Base-by-base conservation (phyloP, 345 rosid genomes). In the Anastatica hierochuntica region DNA sequence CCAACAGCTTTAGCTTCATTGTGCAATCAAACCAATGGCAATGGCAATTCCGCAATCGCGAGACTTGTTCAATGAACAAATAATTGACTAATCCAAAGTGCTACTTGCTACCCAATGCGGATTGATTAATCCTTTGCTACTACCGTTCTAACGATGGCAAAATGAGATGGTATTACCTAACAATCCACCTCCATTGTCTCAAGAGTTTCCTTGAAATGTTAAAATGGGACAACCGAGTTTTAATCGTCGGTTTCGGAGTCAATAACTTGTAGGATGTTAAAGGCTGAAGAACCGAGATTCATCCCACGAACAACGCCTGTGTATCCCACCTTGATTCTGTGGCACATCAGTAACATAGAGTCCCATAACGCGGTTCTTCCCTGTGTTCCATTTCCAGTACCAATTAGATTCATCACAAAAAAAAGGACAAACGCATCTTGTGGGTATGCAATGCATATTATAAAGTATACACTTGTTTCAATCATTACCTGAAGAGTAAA, bases 321-420 rank as follows among this genome's bases (percentile, higher is more conserved):
- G 14, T 79, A 82, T 47, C 82, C 90, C 29, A 75, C 74, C 73
- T 83, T 83, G 48, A 87, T 76, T 73, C 83, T 77, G 54, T 88
- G 84, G 75, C 95, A 82, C 62, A 81, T 36, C 8, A 90, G 74
- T 73, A 88, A 63, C 58, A 88, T 69, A 13, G 96, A 73, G 74
- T 88, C 95, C 96, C 98, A 88, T 47, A 86, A 47, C 20, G 95
- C 88, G 23, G 95, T 81, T 52, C 98, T 73, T 61, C 98, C 98
- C 96, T 87, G 95, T 59, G n/a, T 52, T 2, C 29, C 43, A 38
- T 40, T 45, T 34, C 19, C 55, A 39, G 10, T 49, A 66, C 41
- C 29, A 58, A 24, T 43, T 19, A n/a, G 3, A 21, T 21, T 21
- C 2, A 21, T 21, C 24, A 5, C 24, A 21, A 21, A 21, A 2